Evolutionary conservation across 2,329 filamentous ascomycete genomes (phyloP), one percentile per base, ranked within the genome.

Genomic region (Fusarium sulawesiense): DNA sequence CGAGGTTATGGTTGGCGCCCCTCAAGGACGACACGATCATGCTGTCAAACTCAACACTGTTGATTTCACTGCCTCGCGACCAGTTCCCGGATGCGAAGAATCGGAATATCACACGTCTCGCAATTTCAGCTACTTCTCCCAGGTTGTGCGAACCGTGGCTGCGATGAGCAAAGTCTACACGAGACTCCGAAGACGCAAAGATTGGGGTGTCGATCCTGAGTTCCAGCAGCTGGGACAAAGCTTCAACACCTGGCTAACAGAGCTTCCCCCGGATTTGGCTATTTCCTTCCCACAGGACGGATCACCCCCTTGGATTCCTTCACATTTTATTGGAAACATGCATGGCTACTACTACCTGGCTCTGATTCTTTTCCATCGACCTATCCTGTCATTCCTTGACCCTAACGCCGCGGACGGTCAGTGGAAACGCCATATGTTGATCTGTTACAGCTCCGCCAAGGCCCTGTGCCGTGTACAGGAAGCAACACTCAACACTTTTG

Each of bases 1-100:
- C 67, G 95, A 98, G 80, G 87, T 94, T 44, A 97, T 98, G 92
- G 91, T 98, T 73, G 95, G 95, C 59, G 94, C 92, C 21, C 93
- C 95, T 5, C 94, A 98, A 93, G 91, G 93, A 13, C 92, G 93
- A 30, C 90, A 89, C 49, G 93, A 97, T 78, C 88, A 95, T 60
- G 86, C 91, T 3, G 91, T 97, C 10, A 87, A 91, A 47, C 83
- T 90, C 27, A 90, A 93, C 20, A 90, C 92, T 0, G 89, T 98
- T 18, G 92, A 97, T 75, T 89, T 94, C 70, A 86, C 85, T 44
- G 83, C 93, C 27, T 88, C 89, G 2, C 83, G 88, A 60, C 88
- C 88, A 21, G 82, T 88, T 54, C 84, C 88, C 18, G 91, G 91
- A 32, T 83, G 90, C 11, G 92, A 97, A 75, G 89, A 92, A 4